Evolutionary conservation across 2,329 filamentous ascomycete genomes (phyloP), one percentile per base, ranked within the genome.

Genomic region (Chaetomium globosum): DNA sequence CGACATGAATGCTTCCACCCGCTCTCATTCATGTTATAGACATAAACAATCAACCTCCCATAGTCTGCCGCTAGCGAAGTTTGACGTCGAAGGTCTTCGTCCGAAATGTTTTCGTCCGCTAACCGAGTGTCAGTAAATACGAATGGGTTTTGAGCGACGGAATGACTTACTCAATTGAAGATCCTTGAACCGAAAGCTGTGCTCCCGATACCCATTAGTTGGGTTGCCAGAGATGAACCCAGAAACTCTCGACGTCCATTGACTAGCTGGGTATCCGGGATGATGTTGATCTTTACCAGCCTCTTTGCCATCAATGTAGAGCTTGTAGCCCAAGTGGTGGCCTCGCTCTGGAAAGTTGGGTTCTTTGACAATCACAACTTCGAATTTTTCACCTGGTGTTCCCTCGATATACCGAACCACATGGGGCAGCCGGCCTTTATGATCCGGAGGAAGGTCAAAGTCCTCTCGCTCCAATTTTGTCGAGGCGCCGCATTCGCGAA

Each of bases 151-250:
- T 10, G 31, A 3, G 31, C 31, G 31, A 31, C 3, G 31, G 3
- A 13, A 19, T 19, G 36, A 4, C 36, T 5, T 48, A 48, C 43
- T 8, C 19, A n/a, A 16, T n/a, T 5, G n/a, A 56, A 56, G 57
- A 26, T 13, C 57, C 36, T 36, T 13, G 26, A 67, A 63, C 21
- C 26, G n/a, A 10, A 59, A 59, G 1, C 2, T 21, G 31, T 56
- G 19, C 5, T 1, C 2, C 28, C 23, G 7, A 21, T 49, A 59
- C 10, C 56, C 56, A 1, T 4, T 3, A 7, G 28, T 31, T 33
- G 36, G 55, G 39, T 48, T 48, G 19, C 55, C 55, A 19, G 12
- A n/a, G 3, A 2, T 49, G 10, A 16, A 30, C 2, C 30, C n/a
- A 6, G 10, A 12, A 12, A 36, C 4, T 13, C 21, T 31, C n/a